Percentiles rank a stretch among this genome's conserved stretches.
Evolutionary conservation across 1,284 basidiomycete genomes (phyloP).

Genomic region (Microbotryomycetes sp.): DNA sequence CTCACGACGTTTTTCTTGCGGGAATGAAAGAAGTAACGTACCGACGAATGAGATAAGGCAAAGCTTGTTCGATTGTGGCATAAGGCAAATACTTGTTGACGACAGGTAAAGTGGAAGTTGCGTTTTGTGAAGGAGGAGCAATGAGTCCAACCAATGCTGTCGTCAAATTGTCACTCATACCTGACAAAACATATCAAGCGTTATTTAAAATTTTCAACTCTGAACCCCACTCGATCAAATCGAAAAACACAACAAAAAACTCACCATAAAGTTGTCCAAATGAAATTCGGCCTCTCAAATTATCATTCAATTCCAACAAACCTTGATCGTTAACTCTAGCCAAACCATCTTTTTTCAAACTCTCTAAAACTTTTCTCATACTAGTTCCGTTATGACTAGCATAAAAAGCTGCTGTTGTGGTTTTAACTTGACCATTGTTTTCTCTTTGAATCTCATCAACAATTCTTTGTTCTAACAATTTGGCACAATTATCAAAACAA

Average conservation of each 20-base stretch:
- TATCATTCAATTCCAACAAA: slow-evolving; percentile 26
- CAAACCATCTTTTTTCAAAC: slow-evolving; percentile 24
- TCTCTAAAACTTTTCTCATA: slow-evolving; percentile 24
- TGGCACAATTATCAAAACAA: slow-evolving; percentile 66
- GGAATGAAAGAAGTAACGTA: background rate
- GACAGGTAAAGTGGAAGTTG: slow-evolving; percentile 15
- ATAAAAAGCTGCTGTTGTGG: slow-evolving; percentile 23
- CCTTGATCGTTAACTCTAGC: slow-evolving; percentile 15
- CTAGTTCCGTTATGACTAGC: slow-evolving; percentile 37
- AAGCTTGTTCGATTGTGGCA: slow-evolving; percentile 33
- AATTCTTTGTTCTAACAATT: slow-evolving; percentile 57
- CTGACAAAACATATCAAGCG: slow-evolving; percentile 15
- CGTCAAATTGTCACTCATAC: slow-evolving; percentile 38
- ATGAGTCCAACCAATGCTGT: slow-evolving; percentile 25
- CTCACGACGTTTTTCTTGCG: no score
- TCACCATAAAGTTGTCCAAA: slow-evolving; percentile 37
- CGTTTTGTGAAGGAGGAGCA: slow-evolving; percentile 11
- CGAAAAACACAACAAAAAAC: background rate
- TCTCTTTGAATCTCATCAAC: slow-evolving; percentile 33
- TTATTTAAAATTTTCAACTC: background rate
- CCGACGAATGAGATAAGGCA: slow-evolving; percentile 37
- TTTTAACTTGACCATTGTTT: background rate
- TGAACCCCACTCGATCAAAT: background rate
- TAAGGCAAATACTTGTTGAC: slow-evolving; percentile 36
- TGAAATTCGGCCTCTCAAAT: slow-evolving; percentile 31